Base-by-base conservation (phyloP, 257 asterid species). In the Salvia splendens region DNA sequence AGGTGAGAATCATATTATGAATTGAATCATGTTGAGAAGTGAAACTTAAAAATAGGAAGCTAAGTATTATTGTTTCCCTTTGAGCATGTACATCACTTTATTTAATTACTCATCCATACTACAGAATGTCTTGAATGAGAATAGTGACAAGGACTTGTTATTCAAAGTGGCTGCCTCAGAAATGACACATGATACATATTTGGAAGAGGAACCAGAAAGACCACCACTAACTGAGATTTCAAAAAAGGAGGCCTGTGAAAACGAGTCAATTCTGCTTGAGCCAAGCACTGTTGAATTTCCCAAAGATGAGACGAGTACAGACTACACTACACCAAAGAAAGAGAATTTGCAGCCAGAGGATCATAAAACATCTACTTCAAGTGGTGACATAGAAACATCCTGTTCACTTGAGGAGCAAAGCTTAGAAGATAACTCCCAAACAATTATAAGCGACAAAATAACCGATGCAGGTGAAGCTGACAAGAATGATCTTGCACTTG, bases 1-100 rank as follows among this genome's bases (percentile, higher is more conserved):
- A 74, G 81, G 80, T 79, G 60, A 65, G n/a, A 69, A 43, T 69
- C 57, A 24, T 11, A 56, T 17, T 52, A 32, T 65, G 35, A 54
- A 61, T 32, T 50, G 67, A 57, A 38, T 38, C 49, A n/a, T 64
- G 24, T 52, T 24, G 30, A 24, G 30, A 2, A 24, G 30, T 24
- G 30, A 24, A 24, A 1, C 1, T 0, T 5, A n/a, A 40, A 54
- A 59, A 51, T 6, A 43, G 9, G 12, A 4, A 73, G 14, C 35
- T 4, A 43, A 33, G 5, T 57, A 42, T 42, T 16, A 24, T 24
- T 24, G 30, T 24, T 24, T 24, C 30, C 24, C 6, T 16, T 64
- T 62, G 30, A 24, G 30, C 30, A 24, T 61, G n/a, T 49, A 35
- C 33, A 61, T 15, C 20, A 35, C 8, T 28, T 43, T 45, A 28